Evolutionary conservation across 1,139 yeast genomes (phyloP), one percentile per base, ranked within the genome.

Genomic region (Wickerhamomyces sp.): DNA sequence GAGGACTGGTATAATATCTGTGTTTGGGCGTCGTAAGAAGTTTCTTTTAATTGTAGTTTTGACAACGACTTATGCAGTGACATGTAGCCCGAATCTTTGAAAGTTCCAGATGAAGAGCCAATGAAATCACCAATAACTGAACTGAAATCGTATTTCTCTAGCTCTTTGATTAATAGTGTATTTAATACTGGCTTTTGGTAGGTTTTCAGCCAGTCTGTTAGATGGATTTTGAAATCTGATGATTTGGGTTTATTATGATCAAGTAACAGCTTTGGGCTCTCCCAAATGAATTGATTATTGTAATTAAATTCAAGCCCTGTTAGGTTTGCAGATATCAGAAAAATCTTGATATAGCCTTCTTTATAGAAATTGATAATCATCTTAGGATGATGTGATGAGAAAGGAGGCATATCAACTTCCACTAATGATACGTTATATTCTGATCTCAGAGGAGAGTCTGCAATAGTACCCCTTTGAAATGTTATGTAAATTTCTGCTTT

Each of bases 261-360:
- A 18, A 32, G 14, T 12, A 33, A 35, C 18, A 80, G 50, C 24
- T 59, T 47, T 1, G 83, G 86, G 4, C 83, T 74, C 31, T 70
- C 59, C 89, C 88, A 81, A 28, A 74, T 61, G 70, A 78, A 78
- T 54, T 81, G 88, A 3, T 83, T 79, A 38, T 81, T 74, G 1
- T 70, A 70, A 5, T 65, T 64, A 41, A 78, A 69, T 55, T 82
- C 89, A 1, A 70, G 56, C 32, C 60, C 59, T 1, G 81, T 76
- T 38, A 80, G 54, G 54, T 82, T 82, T 52, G 76, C 71, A 0
- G 88, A 76, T 62, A 81, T 74, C 16, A 81, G 63, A n/a, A 75
- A 73, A 0, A 81, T 55, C 49, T 73, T 78, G 24, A 72, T 58
- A 1, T 69, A 56, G 1, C 55, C 55, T 45, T 72, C 76, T 3